These are phyloP conservation scores for Cryptococcus hybrid DNA, from an alignment of 1,284 basidiomycete genomes.

Conservation along the genomic window DNA sequence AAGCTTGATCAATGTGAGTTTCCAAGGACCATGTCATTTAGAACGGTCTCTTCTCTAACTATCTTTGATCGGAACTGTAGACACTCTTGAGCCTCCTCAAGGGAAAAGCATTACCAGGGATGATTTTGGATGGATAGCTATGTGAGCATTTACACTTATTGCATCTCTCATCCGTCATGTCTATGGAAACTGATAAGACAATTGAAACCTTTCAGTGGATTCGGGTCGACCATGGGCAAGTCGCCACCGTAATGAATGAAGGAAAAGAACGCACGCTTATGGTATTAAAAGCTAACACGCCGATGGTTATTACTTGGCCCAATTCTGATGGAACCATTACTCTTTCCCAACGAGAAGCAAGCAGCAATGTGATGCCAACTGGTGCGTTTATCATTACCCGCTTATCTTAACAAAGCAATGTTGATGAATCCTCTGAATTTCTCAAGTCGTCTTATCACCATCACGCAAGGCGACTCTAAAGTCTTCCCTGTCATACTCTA, in stretches of 20 bases:
- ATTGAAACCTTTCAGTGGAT: slow-evolving; percentile 47
- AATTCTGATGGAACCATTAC: slow-evolving; percentile 59
- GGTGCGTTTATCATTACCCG: slow-evolving; percentile 26
- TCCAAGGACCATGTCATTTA: too few relatives aligned
- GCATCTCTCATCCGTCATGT: slow-evolving; percentile 56
- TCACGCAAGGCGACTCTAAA: slow-evolving; percentile 54
- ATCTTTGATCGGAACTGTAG: slow-evolving; percentile 2
- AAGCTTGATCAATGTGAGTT: slow-evolving; percentile 29
- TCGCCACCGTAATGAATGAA: not conserved
- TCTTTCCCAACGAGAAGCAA: slow-evolving; percentile 60
- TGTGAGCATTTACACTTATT: slow-evolving; percentile 50
- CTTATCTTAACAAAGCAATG: not conserved
- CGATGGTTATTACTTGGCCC: slow-evolving; percentile 67
- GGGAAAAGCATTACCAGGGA: slow-evolving; percentile 36
- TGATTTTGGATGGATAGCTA: slow-evolving; percentile 61
- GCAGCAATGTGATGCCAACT: slow-evolving; percentile 54
- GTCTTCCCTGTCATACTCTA: slow-evolving; percentile 44
- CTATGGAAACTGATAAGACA: not conserved
- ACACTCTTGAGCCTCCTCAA: slow-evolving; percentile 22
- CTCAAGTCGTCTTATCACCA: slow-evolving; percentile 47
- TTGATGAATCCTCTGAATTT: not conserved
- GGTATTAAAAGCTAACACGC: slow-evolving; percentile 45
- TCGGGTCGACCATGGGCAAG: slow-evolving; percentile 55
- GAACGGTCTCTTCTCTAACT: too few relatives aligned
- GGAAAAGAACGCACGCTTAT: not conserved